phyloP scores from a whole-genome alignment of 768 basidiomycete species.

The Antrodiella citrinella region DNA sequence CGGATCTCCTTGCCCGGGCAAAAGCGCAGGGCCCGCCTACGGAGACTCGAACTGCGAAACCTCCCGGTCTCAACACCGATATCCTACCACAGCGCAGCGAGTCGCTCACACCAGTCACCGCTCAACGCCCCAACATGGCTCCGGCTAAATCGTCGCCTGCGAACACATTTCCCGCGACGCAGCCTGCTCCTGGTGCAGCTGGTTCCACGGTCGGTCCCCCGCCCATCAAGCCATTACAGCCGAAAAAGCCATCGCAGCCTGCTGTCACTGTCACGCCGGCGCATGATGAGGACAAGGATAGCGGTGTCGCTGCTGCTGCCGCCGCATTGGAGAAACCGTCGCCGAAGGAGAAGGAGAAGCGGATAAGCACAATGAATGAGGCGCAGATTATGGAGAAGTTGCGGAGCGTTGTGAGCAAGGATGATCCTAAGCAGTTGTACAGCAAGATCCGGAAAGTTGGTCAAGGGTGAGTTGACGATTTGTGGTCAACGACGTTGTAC shows the following conservation, averaged over 20 bases:
- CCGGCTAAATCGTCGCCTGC: constrained; percentile 41
- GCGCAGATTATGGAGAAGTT: constrained; percentile 98
- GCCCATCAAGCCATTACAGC: constrained; percentile 69
- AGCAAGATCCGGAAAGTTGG: constrained; percentile 99
- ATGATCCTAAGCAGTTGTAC: constrained; percentile 86
- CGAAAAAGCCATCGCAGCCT: constrained; percentile 46
- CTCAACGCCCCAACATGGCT: constrained; percentile 28
- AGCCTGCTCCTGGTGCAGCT: constrained; percentile 38
- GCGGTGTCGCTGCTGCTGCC: constrained; percentile 60
- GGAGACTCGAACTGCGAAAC: constrained; percentile 21
- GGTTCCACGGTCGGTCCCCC: constrained; percentile 48
- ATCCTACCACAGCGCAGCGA: constrained; percentile 43
- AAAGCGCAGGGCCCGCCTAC: constrained; percentile 48
- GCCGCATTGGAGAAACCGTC: constrained; percentile 50
- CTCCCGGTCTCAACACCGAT: constrained; percentile 22
- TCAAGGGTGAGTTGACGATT: constrained; percentile 67
- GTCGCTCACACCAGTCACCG: too few species aligned
- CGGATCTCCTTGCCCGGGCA: constrained; percentile 55
- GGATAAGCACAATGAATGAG: constrained; percentile 95
- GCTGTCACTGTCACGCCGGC: constrained; percentile 9
- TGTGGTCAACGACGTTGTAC: neutral
- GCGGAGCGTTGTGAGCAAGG: constrained; percentile 74
- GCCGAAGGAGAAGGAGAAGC: constrained; percentile 59
- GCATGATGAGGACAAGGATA: constrained; percentile 29
- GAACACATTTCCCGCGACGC: constrained; percentile 32